Conservation (phyloP, 148 eudicot species). For the Silene latifolia region DNA sequence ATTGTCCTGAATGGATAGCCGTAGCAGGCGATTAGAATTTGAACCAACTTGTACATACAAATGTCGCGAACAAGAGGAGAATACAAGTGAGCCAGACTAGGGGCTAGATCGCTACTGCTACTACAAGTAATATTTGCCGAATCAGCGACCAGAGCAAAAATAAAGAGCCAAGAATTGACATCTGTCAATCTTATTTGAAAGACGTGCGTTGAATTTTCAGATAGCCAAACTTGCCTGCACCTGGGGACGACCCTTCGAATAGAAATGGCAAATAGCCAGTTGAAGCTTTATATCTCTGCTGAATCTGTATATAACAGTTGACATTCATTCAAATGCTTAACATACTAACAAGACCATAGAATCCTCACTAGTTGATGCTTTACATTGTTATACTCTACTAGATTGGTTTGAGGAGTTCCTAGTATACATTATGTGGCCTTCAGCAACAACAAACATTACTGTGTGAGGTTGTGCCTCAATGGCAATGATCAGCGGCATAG, state of each 20-base stretch:
- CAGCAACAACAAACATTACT: too few relatives aligned
- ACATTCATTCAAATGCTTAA: conserved; percentile 6
- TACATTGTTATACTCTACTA: not conserved
- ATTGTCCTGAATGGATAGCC: not conserved
- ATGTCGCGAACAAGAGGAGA: not conserved
- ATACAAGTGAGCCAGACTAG: conserved; percentile 5
- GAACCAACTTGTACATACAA: not conserved
- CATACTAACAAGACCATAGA: not conserved
- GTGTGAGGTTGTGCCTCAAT: too few relatives aligned
- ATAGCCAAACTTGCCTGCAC: conserved; percentile 92
- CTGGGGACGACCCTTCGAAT: conserved; percentile 96
- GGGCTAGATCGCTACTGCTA: not conserved
- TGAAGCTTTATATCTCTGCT: conserved; percentile 72
- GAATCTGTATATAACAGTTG: conserved; percentile 47
- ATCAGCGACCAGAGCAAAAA: not conserved
- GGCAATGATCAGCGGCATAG: too few relatives aligned
- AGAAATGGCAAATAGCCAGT: conserved; percentile 79
- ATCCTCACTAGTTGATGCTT: not conserved
- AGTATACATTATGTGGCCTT: not conserved
- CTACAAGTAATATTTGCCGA: not conserved
- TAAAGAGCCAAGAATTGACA: not conserved
- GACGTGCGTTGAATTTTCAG: conserved; percentile 60
- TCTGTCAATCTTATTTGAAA: conserved; percentile 17
- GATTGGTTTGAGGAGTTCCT: not conserved
- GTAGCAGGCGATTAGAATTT: not conserved